Evolutionary conservation across 164 flowering plant species (phyloP), one percentile per base, ranked within the genome.

Genomic region (Hamamelis virginiana): DNA sequence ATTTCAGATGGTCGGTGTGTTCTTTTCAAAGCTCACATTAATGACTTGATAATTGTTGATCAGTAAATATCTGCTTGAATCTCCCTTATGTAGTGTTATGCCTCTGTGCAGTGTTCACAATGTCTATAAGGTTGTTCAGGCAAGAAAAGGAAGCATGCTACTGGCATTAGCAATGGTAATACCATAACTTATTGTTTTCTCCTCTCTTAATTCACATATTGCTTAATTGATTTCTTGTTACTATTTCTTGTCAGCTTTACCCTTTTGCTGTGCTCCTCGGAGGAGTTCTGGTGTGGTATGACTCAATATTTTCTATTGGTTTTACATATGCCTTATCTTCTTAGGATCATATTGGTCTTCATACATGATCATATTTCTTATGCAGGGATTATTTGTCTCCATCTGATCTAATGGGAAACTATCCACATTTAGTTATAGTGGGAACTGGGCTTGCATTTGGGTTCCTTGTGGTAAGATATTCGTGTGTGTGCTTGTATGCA

Each of bases 361-460:
- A 45, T 23, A 4, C 8, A 5, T 59, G 11, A 55, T 52, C 16
- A 50, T 23, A n/a, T 46, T 43, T 69, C 47, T 43, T 79, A 57
- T 79, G 70, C 85, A 96, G 99, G 99, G 91, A 89, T 80, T 89
- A 84, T 71, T 73, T 96, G 69, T 96, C 99, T 67, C 92, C 98
- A 58, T 75, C 86, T 60, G 97, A 88, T 77, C 57, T 96, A 33
- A 81, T 93, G 63, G 78, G 81, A 50, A 85, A 73, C 63, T 91
- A 93, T 72, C 98, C 97, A 23, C 91, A 91, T 78, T 69, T 93
- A 46, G 81, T 91, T 71, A 64, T 93, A 33, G n/a, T 85, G 69
- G 97, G 99, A 80, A 90, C 96, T 69, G 99, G 99, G 67, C 91
- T 93, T 79, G 92, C 98, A 66, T 96, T 96, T 77, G 98, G 98